A percentile compares a stretch with the other conserved stretches of the same genome.
phyloP scores from a whole-genome alignment of 192 early-diverging fungal genomes.

The Gonapodya sp. region DNA sequence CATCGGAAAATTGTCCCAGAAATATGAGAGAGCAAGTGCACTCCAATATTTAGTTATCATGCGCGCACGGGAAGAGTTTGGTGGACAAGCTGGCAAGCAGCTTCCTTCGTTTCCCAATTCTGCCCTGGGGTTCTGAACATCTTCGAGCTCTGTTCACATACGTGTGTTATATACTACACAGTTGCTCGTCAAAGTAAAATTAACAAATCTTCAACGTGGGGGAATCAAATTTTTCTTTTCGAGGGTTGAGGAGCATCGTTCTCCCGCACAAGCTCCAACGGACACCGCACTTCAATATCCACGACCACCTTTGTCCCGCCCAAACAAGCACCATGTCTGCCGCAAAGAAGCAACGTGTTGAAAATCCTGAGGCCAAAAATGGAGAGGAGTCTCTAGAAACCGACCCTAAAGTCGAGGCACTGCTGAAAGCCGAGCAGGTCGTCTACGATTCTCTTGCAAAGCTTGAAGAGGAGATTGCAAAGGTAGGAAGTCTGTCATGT shows the following conservation, averaged over 20 bases:
- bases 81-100: no score
- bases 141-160: no score
- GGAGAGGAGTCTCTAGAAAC: not conserved
- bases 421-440: not conserved
- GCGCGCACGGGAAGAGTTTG: no score
- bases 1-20: no score
- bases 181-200: not conserved
- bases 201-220: not conserved
- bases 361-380: no score
- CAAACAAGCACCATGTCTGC: not conserved
- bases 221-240: not conserved
- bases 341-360: slow-evolving; percentile 1
- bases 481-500: not conserved
- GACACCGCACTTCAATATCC: not conserved
- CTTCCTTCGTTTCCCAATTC: no score
- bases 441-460: not conserved
- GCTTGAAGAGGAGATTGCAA: not conserved
- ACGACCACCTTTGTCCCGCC: not conserved
- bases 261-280: no score
- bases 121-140: no score
- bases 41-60: no score
- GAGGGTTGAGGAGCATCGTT: no score
- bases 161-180: no score
- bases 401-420: not conserved
- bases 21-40: no score